phyloP scores from a whole-genome alignment of 2,329 filamentous ascomycete genomes.

The Calonectria crousiana region DNA sequence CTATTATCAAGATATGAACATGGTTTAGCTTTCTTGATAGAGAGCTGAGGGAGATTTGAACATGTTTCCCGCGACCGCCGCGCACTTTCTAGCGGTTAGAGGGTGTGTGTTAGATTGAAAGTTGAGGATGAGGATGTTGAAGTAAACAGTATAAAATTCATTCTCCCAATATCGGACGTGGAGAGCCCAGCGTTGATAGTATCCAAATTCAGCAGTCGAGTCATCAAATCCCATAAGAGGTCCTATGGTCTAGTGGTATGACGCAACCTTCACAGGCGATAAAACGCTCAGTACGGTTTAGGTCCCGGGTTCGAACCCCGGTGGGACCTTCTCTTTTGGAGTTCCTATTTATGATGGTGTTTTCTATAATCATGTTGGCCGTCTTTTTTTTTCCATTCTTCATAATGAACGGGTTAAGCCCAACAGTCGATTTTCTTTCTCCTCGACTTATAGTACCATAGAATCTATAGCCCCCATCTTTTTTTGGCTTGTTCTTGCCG shows the following conservation, averaged over 20 bases:
- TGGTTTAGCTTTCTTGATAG: neutral
- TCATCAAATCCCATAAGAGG: conserved; percentile 14
- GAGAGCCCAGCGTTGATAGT: neutral
- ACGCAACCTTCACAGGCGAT: conserved; percentile 22
- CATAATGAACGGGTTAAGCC: too few species aligned
- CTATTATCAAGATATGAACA: neutral
- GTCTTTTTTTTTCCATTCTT: neutral
- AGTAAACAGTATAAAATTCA: neutral
- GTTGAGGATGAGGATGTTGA: neutral
- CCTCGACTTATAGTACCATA: neutral
- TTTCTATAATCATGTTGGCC: neutral
- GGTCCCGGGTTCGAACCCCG: conserved; percentile 25
- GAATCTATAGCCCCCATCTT: neutral
- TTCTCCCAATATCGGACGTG: neutral
- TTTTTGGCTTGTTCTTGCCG: neutral
- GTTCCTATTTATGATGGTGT: neutral
- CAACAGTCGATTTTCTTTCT: neutral
- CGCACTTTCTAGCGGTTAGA: neutral
- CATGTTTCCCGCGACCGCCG: neutral
- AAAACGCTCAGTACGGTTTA: conserved; percentile 18
- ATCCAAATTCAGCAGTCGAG: neutral
- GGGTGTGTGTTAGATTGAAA: neutral
- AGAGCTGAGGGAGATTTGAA: neutral
- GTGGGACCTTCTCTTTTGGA: conserved; percentile 16
- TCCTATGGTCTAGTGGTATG: conserved; percentile 26